Evolutionary conservation across 148 eudicot species (phyloP), one percentile per base, ranked within the genome.

Genomic region (Mesembryanthemum crystallinum): DNA sequence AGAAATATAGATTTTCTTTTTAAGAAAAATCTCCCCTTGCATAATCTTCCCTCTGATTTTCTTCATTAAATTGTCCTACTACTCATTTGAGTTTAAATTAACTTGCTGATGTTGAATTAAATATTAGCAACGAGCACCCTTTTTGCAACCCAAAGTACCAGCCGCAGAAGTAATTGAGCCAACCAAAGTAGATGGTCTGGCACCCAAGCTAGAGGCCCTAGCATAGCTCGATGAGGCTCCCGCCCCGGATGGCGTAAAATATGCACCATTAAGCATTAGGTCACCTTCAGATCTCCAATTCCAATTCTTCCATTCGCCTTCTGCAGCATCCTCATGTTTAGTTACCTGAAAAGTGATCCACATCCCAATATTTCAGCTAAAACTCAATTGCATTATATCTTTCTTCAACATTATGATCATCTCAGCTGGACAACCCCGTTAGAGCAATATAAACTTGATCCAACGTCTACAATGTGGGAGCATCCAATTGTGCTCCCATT

Each of bases 231-330:
- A 69, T 9, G 86, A 78, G n/a, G 85, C 76, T 15, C 80, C 86
- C 1, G 74, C 86, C 0, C 91, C 91, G 0, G 91, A 88, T 17
- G 83, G 37, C 1, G 83, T 86, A 25, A 88, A 88, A 73, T 52
- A 88, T 21, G 91, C 91, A 25, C 91, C 91, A 28, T 88, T 88
- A 18, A 88, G 66, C 89, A 88, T 76, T 52, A 86, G 65, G 62
- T 86, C 91, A 2, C 91, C 91, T 58, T 88, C 87, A 6, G 91
- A 82, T 54, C 91, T 86, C 91, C 72, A 69, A 5, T 69, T 69
- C 90, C 90, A 88, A 8, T 67, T 61, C 73, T 78, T 86, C 91
- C 91, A 88, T 58, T 82, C 81, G 27, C 79, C 67, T 21, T 86
- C 76, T 18, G 86, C 85, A 24, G 91, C 84, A 77, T 86, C 85